A percentile compares a stretch with the other conserved stretches of the same genome.
phyloP scores from a whole-genome alignment of 78 protist species.

The Cavenderia fasciculata region DNA sequence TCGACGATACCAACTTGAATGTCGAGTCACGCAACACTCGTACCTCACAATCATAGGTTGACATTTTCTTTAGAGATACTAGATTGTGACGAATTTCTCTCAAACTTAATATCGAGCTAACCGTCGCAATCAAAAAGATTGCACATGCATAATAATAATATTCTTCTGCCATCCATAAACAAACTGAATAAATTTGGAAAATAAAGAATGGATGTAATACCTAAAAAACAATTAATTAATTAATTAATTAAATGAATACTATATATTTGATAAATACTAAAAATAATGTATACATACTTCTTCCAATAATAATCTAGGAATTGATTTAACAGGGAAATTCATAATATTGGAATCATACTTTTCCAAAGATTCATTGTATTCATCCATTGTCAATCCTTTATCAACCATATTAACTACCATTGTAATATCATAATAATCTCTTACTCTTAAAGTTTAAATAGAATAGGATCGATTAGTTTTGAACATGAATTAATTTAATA shows the following conservation, averaged over 20 bases:
- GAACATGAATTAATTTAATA: too few relatives aligned
- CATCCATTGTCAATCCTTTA: neutral
- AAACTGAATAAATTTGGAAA: slow-evolving; percentile 86
- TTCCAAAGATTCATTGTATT: neutral
- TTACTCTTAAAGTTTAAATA: too few relatives aligned
- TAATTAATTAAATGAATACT: too few relatives aligned
- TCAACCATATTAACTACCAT: too few relatives aligned
- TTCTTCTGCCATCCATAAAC: slow-evolving; percentile 87
- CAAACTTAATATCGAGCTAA: slow-evolving; percentile 43
- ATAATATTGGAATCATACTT: slow-evolving; percentile 27
- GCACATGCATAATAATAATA: slow-evolving; percentile 87
- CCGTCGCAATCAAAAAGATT: slow-evolving; percentile 84
- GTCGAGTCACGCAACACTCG: slow-evolving; percentile 11
- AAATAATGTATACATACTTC: too few relatives aligned
- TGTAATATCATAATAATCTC: too few relatives aligned
- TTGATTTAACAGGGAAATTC: slow-evolving; percentile 63
- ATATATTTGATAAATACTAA: too few relatives aligned
- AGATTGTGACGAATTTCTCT: slow-evolving; percentile 51
- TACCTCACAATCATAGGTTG: slow-evolving; percentile 10
- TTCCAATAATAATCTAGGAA: slow-evolving; percentile 75
- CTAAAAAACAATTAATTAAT: too few relatives aligned
- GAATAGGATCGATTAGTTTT: too few relatives aligned
- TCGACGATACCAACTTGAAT: neutral
- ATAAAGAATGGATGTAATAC: slow-evolving; percentile 93
- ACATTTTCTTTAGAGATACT: slow-evolving; percentile 51